Percentiles rank a stretch among this genome's conserved stretches.
phyloP scores from a whole-genome alignment of 164 flowering plant genomes.

The Vitis rupestris region DNA sequence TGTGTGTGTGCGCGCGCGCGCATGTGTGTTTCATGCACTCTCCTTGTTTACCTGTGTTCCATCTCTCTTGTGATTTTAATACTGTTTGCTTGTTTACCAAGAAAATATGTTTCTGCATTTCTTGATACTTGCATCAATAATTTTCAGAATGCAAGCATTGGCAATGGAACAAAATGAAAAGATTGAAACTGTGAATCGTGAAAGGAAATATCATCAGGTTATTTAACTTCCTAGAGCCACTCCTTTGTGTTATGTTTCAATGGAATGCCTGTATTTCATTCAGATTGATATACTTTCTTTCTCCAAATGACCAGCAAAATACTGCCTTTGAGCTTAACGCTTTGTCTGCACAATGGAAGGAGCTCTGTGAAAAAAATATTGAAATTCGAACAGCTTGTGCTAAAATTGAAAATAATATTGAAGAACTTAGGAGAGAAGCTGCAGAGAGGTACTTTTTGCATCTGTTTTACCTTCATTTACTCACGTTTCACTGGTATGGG shows the following conservation, averaged over 20 bases:
- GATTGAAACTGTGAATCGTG: constrained; percentile 87
- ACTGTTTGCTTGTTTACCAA: no score
- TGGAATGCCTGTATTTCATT: constrained; percentile 8
- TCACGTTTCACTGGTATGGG: constrained; percentile 2
- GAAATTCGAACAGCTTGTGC: constrained; percentile 82
- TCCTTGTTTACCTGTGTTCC: no score
- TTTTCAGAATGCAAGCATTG: constrained; percentile 69
- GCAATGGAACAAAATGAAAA: constrained; percentile 61
- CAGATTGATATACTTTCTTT: not conserved
- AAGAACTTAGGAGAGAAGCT: constrained; percentile 64
- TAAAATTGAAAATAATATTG: constrained; percentile 49
- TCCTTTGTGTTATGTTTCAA: not conserved
- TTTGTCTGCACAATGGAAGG: constrained; percentile 84
- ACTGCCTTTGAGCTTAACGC: constrained; percentile 83
- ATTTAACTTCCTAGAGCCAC: not conserved
- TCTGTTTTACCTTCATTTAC: not conserved
- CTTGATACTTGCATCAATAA: not conserved
- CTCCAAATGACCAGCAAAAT: constrained; percentile 66
- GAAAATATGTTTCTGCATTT: not conserved
- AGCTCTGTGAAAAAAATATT: constrained; percentile 82
- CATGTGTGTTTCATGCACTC: no score
- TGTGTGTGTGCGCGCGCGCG: no score
- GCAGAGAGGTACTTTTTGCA: constrained; percentile 50
- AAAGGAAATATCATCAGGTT: constrained; percentile 96
- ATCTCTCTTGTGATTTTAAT: no score